Base-by-base conservation (phyloP, 352 stramenopile genomes). In the Pelagophyceae sp. region DNA sequence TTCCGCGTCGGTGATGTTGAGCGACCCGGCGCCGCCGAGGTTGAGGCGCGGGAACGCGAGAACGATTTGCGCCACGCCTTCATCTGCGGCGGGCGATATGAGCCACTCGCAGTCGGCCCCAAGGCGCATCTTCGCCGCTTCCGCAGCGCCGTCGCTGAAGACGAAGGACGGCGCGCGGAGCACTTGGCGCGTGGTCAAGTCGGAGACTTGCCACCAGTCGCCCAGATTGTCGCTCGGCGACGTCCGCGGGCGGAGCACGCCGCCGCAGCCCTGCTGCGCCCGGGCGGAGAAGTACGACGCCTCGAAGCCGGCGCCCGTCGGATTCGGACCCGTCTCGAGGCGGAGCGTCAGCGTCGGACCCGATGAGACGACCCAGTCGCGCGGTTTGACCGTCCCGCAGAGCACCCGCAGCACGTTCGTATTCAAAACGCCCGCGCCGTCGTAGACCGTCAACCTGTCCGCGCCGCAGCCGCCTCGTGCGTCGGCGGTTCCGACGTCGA, bases 101-200 rank as follows among this genome's bases (percentile, higher is more conserved):
- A 74, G 0, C 76, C 76, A 79, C n/a, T 67, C 51, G 64, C 76
- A 79, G n/a, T 3, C 0, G 23, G 29, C 23, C 29, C 1, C 37
- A 1, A 3, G 5, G 20, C 63, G 32, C 63, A 50, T 60, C 0
- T 3, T 27, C 65, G 63, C 63, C 3, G 23, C 33, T 17, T 35
- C 17, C 31, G 35, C 19, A 0, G 37, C 50, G 15, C 76, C 76
- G 69, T 79, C 76, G 51, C 37, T 51, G n/a, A 79, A 79, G 1
- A 76, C 6, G 45, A 79, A 72, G 6, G 63, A 76, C 63, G 76
- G 60, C 33, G 76, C 63, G 5, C 69, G 63, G 1, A 79, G 31
- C 0, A 69, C 51, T 0, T 1, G 31, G 3, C 67, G 33, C 33
- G 33, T 51, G 15, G 27, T 60, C n/a, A 50, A 38, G 31, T 33